phyloP scores from a whole-genome alignment of 169 alveolate species.

The Eimeria tenella region DNA sequence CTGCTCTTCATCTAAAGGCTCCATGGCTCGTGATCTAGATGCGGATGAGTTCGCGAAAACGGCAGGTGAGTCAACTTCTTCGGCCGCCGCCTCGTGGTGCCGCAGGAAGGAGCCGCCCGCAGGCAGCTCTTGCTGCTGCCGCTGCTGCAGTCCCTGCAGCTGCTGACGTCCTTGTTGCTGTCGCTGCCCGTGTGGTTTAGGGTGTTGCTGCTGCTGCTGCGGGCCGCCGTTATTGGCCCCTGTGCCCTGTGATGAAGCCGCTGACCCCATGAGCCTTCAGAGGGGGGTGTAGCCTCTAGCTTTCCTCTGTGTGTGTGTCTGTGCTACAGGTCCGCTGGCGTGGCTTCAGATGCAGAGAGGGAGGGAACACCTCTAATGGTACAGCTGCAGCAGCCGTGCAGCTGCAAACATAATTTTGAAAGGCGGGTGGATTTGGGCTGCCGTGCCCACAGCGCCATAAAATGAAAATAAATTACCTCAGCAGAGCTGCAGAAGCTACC shows the following conservation, averaged over 20 bases:
- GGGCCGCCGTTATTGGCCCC: background rate
- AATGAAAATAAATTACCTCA: background rate
- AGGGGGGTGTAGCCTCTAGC: background rate
- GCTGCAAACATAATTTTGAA: background rate
- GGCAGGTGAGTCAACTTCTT: no score
- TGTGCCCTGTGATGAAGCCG: background rate
- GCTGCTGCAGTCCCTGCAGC: background rate
- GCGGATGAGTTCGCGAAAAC: no score
- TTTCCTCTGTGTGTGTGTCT: background rate
- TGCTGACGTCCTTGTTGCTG: background rate
- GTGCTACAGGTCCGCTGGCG: background rate
- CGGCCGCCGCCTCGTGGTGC: no score
- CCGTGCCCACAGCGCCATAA: background rate
- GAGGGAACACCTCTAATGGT: background rate
- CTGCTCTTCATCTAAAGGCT: background rate
- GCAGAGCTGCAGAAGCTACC: background rate
- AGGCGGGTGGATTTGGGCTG: background rate
- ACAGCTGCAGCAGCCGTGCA: background rate
- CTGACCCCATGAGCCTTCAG: background rate
- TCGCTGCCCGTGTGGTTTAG: background rate
- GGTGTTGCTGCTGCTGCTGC: constrained; percentile 24
- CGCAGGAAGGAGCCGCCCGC: no score
- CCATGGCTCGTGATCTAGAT: background rate
- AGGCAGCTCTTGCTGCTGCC: background rate
- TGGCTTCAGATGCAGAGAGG: background rate